Evolutionary conservation across 805 yeast genomes (phyloP).

Genomic region (Starmerella scarabaei): DNA sequence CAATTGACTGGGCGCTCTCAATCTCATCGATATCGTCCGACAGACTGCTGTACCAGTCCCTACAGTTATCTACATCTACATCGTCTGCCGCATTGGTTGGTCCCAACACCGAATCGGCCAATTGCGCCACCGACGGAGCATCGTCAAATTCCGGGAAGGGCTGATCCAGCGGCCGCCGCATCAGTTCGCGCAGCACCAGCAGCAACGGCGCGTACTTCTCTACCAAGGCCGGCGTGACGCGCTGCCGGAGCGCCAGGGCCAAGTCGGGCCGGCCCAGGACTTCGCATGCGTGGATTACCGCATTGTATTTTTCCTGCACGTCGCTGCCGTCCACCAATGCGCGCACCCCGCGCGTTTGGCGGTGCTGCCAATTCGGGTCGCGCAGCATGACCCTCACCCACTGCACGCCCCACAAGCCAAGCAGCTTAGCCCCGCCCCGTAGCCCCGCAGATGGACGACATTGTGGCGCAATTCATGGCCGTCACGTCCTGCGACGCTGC

Average conservation of each 20-base stretch:
- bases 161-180: neutral
- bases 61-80: too few relatives aligned
- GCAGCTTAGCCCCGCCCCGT: neutral
- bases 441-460: constrained; percentile 23
- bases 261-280: constrained; percentile 25
- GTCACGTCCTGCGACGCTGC: constrained; percentile 64
- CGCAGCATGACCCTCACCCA: neutral
- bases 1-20: too few relatives aligned
- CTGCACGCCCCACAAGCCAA: neutral
- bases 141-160: too few relatives aligned
- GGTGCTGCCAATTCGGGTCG: neutral
- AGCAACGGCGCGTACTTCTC: constrained; percentile 17
- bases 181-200: constrained; percentile 17
- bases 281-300: constrained; percentile 22
- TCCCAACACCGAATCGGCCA: too few relatives aligned
- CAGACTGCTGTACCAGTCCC: too few relatives aligned
- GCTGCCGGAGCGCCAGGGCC: constrained; percentile 19
- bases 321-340: neutral
- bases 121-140: too few relatives aligned
- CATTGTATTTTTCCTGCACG: constrained; percentile 17
- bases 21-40: too few relatives aligned
- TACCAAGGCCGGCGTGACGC: constrained; percentile 17
- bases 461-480: constrained; percentile 61
- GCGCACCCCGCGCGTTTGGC: neutral
- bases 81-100: too few relatives aligned